Evolutionary conservation across 768 basidiomycete genomes (phyloP), one percentile per base, ranked within the genome.

Genomic region (Lentinula sp.): DNA sequence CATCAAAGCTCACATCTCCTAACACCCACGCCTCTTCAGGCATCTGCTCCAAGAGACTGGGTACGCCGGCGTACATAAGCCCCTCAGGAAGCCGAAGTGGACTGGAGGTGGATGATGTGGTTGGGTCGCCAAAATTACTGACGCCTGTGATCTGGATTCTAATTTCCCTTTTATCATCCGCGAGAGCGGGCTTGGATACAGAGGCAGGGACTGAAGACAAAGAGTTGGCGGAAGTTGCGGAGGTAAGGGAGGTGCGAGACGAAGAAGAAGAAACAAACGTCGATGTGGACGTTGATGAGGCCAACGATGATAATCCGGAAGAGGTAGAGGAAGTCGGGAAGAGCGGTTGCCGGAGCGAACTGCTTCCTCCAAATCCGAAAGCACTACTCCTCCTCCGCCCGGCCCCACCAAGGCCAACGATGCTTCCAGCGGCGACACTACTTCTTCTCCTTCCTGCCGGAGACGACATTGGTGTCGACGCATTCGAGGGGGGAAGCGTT

Each of bases 31-130:
- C 78, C 53, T 83, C 82, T 64, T 84, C 84, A 31, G 80, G 83
- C 70, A 76, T 79, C 68, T 87, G 84, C 66, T 86, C 85, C 64
- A 87, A 66, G 65, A 87, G 68, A 64, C 82, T 84, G 7, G 72
- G 57, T n/a, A 59, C 37, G n/a, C 59, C 51, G 16, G 48, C 35
- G 28, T 40, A 32, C 18, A 48, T 48, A 31, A 53, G 42, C 3
- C 55, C 35, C n/a, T 57, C 50, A 18, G 57, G 45, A 32, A 58
- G 21, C n/a, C 62, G 62, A 34, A 52, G 46, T 4, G 62, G 57
- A 49, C 46, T 49, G 4, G 28, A 32, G 76, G 81, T 50, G 82
- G 80, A 37, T 69, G 61, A 61, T 5, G 37, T n/a, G 23, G 9
- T 40, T 4, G 23, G 55, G 23, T 57, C 63, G 61, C 63, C 35